Evolutionary conservation across 2,329 filamentous ascomycete species (phyloP), one percentile per base, ranked within the genome.

Genomic region (Arthrobotrys entomopaga): DNA sequence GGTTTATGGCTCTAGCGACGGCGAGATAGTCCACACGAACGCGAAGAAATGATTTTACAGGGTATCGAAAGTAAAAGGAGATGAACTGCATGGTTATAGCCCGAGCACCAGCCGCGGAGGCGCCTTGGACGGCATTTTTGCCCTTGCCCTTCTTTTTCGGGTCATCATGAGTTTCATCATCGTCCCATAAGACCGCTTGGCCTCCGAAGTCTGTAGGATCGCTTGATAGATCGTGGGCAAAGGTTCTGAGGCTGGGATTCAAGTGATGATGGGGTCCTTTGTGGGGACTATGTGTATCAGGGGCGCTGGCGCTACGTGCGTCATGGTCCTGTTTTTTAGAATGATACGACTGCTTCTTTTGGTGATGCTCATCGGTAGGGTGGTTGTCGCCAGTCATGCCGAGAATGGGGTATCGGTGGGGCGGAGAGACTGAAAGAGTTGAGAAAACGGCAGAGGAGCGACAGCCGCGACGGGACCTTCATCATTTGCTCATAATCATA

Each of bases 21-120:
- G 69, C 53, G 29, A 71, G 56, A 16, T 69, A 75, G 38, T 63
- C 57, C 76, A 97, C 92, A 70, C 93, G 85, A 0, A 91, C 93
- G 75, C 92, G 88, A 82, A 97, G 96, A 81, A 97, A 97, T 15
- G 93, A 91, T 82, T 97, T 97, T 61, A 93, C 91, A 0, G 93
- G 93, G 0, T 92, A 92, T 66, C 93, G 86, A 80, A 97, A 97
- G 83, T 96, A 97, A 79, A 97, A 97, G 22, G 92, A 90, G 64
- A 97, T 87, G 78, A 92, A 85, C 80, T 96, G 91, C 6, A 92
- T 90, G 78, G 90, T 93, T 76, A 97, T 81, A 26, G 93, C 93
- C 53, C 93, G 58, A 42, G 59, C 63, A 11, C 71, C 64, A 40
- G 71, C 71, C 1, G 71, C 71, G 3, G 71, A 75, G 34, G 65